Percentiles rank a stretch among this genome's conserved stretches.
These are phyloP conservation scores for Fusarium decemcellulare DNA, from an alignment of 2,329 filamentous ascomycete genomes.

Conservation along the genomic window DNA sequence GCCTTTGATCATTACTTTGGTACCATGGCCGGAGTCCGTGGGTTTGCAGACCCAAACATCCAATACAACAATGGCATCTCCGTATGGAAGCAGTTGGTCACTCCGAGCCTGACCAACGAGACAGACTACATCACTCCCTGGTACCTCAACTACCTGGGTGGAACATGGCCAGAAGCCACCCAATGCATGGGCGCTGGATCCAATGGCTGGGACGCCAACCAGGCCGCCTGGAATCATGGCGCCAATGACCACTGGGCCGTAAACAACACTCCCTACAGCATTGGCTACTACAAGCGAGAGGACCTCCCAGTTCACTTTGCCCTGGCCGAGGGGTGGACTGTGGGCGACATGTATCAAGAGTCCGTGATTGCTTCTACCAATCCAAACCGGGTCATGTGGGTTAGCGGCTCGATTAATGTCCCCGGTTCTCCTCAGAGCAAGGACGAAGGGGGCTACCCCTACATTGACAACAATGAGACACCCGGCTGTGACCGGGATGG, in stretches of 20 bases:
- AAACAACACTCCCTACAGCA: conserved; percentile 67
- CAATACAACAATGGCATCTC: conserved; percentile 48
- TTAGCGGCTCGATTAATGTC: conserved; percentile 66
- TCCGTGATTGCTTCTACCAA: conserved; percentile 65
- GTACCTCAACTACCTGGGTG: conserved; percentile 69
- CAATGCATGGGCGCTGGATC: conserved; percentile 67
- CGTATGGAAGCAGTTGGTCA: conserved; percentile 1
- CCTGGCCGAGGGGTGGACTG: conserved; percentile 67
- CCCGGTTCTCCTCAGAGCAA: conserved; percentile 53
- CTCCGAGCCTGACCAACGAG: background rate
- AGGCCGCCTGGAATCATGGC: conserved; percentile 64
- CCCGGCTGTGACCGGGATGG: conserved; percentile 58
- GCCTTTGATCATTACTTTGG: conserved; percentile 66
- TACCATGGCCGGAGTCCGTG: conserved; percentile 68
- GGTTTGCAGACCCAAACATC: conserved; percentile 69
- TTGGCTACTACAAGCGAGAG: conserved; percentile 64
- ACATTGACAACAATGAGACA: conserved; percentile 65
- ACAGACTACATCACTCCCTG: conserved; percentile 59
- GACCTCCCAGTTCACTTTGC: conserved; percentile 70
- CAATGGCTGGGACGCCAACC: conserved; percentile 67
- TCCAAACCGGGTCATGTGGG: conserved; percentile 66
- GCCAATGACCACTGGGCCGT: conserved; percentile 68
- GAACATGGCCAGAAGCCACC: conserved; percentile 63
- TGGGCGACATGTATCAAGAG: conserved; percentile 71
- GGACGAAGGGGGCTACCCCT: conserved; percentile 43